Conservation (phyloP, 257 asterid genomes). For the Prunella vulgaris region DNA sequence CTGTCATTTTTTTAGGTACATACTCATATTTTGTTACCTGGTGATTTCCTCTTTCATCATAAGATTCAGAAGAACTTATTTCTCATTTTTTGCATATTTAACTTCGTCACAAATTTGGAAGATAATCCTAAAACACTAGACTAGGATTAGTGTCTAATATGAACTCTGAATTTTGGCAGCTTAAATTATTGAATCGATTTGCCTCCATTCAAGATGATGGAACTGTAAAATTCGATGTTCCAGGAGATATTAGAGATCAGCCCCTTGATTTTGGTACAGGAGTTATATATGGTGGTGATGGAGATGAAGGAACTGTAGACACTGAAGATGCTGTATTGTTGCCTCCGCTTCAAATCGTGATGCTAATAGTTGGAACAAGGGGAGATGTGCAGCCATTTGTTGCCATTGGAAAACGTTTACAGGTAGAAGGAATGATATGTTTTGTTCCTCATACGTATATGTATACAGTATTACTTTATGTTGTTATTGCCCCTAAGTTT, state of each 20-base stretch:
- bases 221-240: slow-evolving; percentile 72
- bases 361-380: slow-evolving; percentile 90
- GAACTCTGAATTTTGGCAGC: slow-evolving; percentile 36
- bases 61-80: not conserved
- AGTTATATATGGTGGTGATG: slow-evolving; percentile 31
- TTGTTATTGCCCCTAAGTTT: not conserved
- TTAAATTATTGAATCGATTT: slow-evolving; percentile 49
- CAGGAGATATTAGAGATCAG: slow-evolving; percentile 48
- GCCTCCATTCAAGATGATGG: slow-evolving; percentile 72
- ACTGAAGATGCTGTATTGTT: slow-evolving; percentile 31
- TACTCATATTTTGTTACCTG: not conserved
- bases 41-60: not conserved
- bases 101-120: not conserved
- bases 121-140: not conserved
- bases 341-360: slow-evolving; percentile 77
- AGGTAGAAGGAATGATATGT: slow-evolving; percentile 34
- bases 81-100: not conserved
- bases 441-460: not conserved
- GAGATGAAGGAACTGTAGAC: slow-evolving; percentile 27
- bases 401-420: slow-evolving; percentile 79
- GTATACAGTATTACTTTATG: not conserved
- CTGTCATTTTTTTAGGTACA: not conserved
- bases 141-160: not conserved
- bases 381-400: slow-evolving; percentile 93
- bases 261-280: slow-evolving; percentile 45